Evolutionary conservation across 257 asterid species (phyloP), one percentile per base, ranked within the genome.

Genomic region (Gentiana straminea): DNA sequence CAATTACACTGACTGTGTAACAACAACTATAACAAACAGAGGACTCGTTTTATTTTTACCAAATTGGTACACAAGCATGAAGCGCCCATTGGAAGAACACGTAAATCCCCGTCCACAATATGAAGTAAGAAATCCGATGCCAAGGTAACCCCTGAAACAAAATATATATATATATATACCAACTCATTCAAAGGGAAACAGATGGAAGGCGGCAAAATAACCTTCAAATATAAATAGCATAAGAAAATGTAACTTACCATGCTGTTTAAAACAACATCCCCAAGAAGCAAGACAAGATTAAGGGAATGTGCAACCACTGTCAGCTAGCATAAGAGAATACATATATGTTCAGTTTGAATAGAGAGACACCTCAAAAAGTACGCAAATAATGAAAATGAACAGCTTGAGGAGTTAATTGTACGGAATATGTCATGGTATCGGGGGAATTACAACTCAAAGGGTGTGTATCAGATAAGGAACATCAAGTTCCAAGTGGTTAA

Each of bases 261-360:
- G 67, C 83, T 75, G 70, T 86, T 84, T 61, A 91, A 64, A 73
- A 83, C 76, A 52, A 93, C 70, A 60, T 91, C 98, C 45, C 88
- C 98, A 43, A 91, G 80, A 51, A 91, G 88, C 81, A 84, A 49
- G 75, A 84, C 36, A 11, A 60, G 75, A 9, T 85, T 88, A 43
- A 91, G 82, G 3, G 97, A 77, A 81, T 91, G 98, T n/a, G 94
- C 75, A 57, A 77, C 64, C 38, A 87, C 84, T 61, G 97, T 91
- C 77, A 83, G 67, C 98, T 91, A 76, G 55, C 58, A 67, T 75
- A 64, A 53, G 54, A 79, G 73, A 68, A 59, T 73, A 44, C 50
- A 56, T 12, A 24, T 46, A 60, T 64, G 49, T 33, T 59, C 56
- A 65, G 33, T n/a, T 49, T 41, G 47, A 6, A 38, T 44, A 34